Percentiles rank a stretch among this genome's conserved stretches.
phyloP scores from a whole-genome alignment of 2,329 filamentous ascomycete genomes.

The Trichoderma sp. region DNA sequence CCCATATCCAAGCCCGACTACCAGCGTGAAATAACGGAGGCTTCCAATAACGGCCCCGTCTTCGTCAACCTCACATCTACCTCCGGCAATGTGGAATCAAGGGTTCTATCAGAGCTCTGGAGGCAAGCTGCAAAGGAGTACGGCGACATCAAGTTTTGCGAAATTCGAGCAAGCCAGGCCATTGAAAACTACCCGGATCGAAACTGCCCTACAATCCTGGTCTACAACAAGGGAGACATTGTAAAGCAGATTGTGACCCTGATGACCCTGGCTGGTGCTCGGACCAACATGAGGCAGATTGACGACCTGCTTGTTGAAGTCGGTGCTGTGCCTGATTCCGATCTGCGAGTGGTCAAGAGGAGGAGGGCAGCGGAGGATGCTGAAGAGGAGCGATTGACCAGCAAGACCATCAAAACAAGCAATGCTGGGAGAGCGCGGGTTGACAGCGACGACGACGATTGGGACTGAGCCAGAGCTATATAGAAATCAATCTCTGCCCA shows the following conservation, averaged over 20 bases:
- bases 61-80: constrained; percentile 83
- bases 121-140: constrained; percentile 79
- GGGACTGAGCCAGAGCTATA: constrained; percentile 51
- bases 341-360: constrained; percentile 72
- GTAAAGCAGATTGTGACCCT: constrained; percentile 90
- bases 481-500: neutral
- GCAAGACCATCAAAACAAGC: constrained; percentile 54
- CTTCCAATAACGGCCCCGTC: constrained; percentile 68
- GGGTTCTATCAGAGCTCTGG: constrained; percentile 83
- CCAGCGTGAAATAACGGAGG: constrained; percentile 85
- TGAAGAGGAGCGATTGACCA: constrained; percentile 55
- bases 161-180: constrained; percentile 88
- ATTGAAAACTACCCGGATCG: constrained; percentile 95
- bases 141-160: constrained; percentile 95
- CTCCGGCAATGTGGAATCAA: constrained; percentile 80
- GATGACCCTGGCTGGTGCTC: constrained; percentile 71
- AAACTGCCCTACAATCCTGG: constrained; percentile 90
- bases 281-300: constrained; percentile 71
- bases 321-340: constrained; percentile 75
- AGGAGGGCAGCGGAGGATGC: constrained; percentile 61
- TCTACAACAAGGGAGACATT: constrained; percentile 93
- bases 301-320: constrained; percentile 80
- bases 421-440: constrained; percentile 47
- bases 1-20: constrained; percentile 95
- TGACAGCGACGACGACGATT: constrained; percentile 56